A percentile compares a stretch with the other conserved stretches of the same genome.
These are phyloP conservation scores for Saccharomycopsis synnaedendra DNA, from an alignment of 805 yeast genomes.

Conservation along the genomic window DNA sequence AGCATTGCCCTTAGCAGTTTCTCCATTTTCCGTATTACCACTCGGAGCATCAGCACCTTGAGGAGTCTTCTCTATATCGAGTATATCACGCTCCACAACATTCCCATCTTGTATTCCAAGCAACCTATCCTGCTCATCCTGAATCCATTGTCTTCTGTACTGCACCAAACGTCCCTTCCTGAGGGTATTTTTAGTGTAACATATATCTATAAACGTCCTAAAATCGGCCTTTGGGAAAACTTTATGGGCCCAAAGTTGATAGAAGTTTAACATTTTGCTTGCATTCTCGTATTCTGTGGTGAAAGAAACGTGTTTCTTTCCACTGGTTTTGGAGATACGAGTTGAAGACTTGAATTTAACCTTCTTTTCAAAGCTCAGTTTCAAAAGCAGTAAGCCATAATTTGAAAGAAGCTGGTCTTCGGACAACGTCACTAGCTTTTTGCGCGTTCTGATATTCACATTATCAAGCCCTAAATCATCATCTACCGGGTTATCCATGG, in stretches of 20 bases:
- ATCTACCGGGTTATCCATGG: slow-evolving; percentile 1
- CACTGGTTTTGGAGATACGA: background rate
- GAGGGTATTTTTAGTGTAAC: slow-evolving; percentile 30
- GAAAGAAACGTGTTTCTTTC: slow-evolving; percentile 18
- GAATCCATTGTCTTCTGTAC: slow-evolving; percentile 29
- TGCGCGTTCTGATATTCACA: slow-evolving; percentile 6
- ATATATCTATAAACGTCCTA: slow-evolving; percentile 48
- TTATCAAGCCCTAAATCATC: slow-evolving; percentile 12
- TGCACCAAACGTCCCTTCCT: slow-evolving; percentile 23
- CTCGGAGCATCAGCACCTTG: no score
- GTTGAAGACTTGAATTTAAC: slow-evolving; percentile 15
- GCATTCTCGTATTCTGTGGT: slow-evolving; percentile 39
- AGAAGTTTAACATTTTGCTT: slow-evolving; percentile 37
- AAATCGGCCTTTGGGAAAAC: slow-evolving; percentile 75
- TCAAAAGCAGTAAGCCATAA: slow-evolving; percentile 48
- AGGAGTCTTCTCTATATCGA: no score
- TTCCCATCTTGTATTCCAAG: background rate
- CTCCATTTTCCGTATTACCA: no score
- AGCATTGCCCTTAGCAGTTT: no score
- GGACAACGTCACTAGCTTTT: slow-evolving; percentile 34
- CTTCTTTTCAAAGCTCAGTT: slow-evolving; percentile 22
- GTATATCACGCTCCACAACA: no score
- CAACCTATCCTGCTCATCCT: slow-evolving; percentile 24
- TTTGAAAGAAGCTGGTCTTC: slow-evolving; percentile 37
- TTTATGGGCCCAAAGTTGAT: slow-evolving; percentile 68